These are phyloP conservation scores for Paraphaeosphaeria sporulosa DNA, from an alignment of 2,329 filamentous ascomycete genomes.

Conservation along the genomic window DNA sequence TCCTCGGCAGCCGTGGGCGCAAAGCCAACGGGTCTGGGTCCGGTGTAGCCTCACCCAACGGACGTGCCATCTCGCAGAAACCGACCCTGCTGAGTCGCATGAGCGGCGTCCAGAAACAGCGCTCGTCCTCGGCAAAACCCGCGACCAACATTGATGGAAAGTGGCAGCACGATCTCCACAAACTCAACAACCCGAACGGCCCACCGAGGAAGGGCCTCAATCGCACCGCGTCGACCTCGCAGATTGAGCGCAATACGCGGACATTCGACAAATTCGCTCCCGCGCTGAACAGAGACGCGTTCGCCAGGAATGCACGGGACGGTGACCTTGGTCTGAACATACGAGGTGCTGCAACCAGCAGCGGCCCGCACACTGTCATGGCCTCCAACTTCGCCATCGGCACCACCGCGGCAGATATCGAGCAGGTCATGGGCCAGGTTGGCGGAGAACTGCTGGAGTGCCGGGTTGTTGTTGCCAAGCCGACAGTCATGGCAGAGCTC, in stretches of 20 bases:
- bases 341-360: constrained; percentile 67
- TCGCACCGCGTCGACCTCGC: constrained; percentile 49
- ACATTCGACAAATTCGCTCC: constrained; percentile 52
- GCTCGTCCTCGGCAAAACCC: constrained; percentile 52
- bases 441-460: constrained; percentile 72
- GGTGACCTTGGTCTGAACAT: constrained; percentile 67
- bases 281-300: constrained; percentile 34
- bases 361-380: constrained; percentile 73
- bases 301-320: constrained; percentile 35
- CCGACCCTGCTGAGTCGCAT: constrained; percentile 73
- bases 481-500: constrained; percentile 80
- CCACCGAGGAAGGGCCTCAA: constrained; percentile 45
- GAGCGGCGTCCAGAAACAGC: constrained; percentile 75
- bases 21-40: constrained; percentile 65
- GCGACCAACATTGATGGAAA: constrained; percentile 69
- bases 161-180: constrained; percentile 76
- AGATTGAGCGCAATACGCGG: constrained; percentile 52
- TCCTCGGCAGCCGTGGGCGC: constrained; percentile 67
- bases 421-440: constrained; percentile 80
- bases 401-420: constrained; percentile 82
- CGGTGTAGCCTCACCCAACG: constrained; percentile 52
- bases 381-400: constrained; percentile 84
- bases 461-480: constrained; percentile 70
- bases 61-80: constrained; percentile 54
- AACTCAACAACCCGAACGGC: constrained; percentile 50